Evolutionary conservation across 2,329 filamentous ascomycete genomes (phyloP).

Genomic region (Aspergillus aculeatinus): DNA sequence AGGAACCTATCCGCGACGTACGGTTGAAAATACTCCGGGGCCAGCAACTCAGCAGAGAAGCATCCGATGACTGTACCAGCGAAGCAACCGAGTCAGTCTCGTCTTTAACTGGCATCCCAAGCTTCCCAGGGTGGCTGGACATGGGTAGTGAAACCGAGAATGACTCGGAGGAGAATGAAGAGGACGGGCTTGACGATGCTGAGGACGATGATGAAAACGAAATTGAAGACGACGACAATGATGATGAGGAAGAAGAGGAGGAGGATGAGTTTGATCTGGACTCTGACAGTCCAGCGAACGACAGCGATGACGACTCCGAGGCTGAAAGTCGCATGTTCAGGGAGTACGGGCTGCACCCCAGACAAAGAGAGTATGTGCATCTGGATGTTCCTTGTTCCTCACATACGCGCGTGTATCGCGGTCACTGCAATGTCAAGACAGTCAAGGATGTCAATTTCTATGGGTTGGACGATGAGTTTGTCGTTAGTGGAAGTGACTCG

Average conservation of each 20-base stretch:
- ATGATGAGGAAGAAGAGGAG: constrained; percentile 2
- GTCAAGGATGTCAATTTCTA: constrained; percentile 71
- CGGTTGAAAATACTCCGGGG: constrained; percentile 8
- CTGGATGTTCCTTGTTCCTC: constrained; percentile 54
- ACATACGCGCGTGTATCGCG: constrained; percentile 59
- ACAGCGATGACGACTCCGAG: constrained; percentile 26
- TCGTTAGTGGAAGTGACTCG: constrained; percentile 65
- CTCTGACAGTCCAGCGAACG: constrained; percentile 8
- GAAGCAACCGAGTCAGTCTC: constrained; percentile 21
- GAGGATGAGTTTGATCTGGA: constrained; percentile 6
- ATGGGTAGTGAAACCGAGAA: constrained; percentile 22
- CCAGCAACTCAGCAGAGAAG: neutral
- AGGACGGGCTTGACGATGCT: constrained; percentile 27
- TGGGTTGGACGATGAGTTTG: constrained; percentile 65
- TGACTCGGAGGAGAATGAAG: constrained; percentile 32
- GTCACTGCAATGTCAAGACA: constrained; percentile 66
- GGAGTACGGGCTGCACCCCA: constrained; percentile 50
- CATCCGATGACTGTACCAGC: constrained; percentile 1
- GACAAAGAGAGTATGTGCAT: constrained; percentile 53
- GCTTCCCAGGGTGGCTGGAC: neutral
- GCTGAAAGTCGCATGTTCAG: constrained; percentile 45
- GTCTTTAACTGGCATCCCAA: neutral
- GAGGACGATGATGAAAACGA: constrained; percentile 32
- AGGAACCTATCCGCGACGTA: constrained; percentile 40
- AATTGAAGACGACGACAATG: constrained; percentile 8